Conservation (phyloP, 805 yeast genomes). For the Sugiyamaella lignohabitans region DNA sequence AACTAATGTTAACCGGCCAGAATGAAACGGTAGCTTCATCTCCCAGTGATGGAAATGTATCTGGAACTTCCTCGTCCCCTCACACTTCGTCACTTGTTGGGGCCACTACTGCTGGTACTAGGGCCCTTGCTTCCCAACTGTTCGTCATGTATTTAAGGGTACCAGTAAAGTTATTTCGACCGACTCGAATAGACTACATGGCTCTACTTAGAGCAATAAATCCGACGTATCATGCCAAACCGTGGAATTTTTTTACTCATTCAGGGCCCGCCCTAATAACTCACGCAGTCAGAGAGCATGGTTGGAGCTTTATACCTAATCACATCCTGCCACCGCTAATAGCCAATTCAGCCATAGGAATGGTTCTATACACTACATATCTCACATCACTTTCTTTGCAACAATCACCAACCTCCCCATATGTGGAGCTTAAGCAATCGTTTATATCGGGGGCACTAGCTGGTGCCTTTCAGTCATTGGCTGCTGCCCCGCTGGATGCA, state of each 20-base stretch:
- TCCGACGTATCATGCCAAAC: constrained; percentile 28
- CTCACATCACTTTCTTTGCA: constrained; percentile 35
- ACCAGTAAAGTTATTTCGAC: constrained; percentile 78
- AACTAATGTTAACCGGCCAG: too few relatives aligned
- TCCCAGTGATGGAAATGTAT: too few relatives aligned
- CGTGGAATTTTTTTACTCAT: constrained; percentile 52
- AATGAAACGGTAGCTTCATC: too few relatives aligned
- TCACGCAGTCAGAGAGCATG: constrained; percentile 65
- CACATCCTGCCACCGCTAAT: constrained; percentile 77
- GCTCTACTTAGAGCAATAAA: constrained; percentile 33
- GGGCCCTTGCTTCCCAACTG: constrained; percentile 75
- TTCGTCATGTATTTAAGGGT: constrained; percentile 75
- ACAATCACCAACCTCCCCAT: background rate
- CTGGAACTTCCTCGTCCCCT: background rate
- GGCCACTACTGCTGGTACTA: constrained; percentile 74
- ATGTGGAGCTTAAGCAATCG: constrained; percentile 12
- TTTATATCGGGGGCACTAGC: constrained; percentile 79
- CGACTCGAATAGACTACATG: constrained; percentile 82
- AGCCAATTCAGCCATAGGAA: constrained; percentile 85
- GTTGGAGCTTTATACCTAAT: constrained; percentile 83
- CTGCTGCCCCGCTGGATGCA: constrained; percentile 92
- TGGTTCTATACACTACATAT: constrained; percentile 78
- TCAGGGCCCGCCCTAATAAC: constrained; percentile 70
- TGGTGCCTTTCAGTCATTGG: constrained; percentile 80
- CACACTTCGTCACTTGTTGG: constrained; percentile 47